These are phyloP conservation scores for Begonia fuchsioides DNA, from an alignment of 306 rosid genomes.

Conservation along the genomic window DNA sequence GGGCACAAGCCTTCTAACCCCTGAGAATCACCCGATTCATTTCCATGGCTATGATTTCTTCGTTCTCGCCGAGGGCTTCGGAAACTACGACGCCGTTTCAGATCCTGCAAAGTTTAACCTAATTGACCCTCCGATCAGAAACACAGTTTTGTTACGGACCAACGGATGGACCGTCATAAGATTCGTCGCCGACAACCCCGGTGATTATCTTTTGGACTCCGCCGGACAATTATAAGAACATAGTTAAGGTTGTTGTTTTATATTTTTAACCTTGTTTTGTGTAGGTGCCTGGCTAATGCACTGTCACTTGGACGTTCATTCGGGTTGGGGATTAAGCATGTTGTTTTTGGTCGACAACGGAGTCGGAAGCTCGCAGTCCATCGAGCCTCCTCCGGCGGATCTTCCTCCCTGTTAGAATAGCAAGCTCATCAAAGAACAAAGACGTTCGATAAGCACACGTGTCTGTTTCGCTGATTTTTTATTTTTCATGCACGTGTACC, in stretches of 20 bases:
- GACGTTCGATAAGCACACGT: background rate
- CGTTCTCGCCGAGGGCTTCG: constrained; percentile 71
- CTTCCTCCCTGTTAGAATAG: constrained; percentile 49
- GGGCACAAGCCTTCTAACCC: constrained; percentile 61
- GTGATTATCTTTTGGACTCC: constrained; percentile 12
- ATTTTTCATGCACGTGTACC: background rate
- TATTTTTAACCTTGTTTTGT: background rate
- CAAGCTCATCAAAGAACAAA: background rate
- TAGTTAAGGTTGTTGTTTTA: too few species aligned
- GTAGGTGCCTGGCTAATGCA: constrained; percentile 89
- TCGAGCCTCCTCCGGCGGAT: constrained; percentile 63
- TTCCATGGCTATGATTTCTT: constrained; percentile 93
- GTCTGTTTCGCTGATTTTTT: background rate
- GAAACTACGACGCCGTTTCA: constrained; percentile 50
- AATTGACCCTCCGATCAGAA: constrained; percentile 74
- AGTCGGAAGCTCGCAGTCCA: constrained; percentile 45
- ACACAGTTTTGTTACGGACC: constrained; percentile 68
- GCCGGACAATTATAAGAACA: too few species aligned
- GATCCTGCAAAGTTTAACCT: constrained; percentile 68
- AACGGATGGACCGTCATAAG: constrained; percentile 95
- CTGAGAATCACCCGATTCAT: constrained; percentile 82
- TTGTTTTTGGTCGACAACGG: constrained; percentile 74
- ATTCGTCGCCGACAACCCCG: constrained; percentile 93
- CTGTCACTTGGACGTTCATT: constrained; percentile 94
- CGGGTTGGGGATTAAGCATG: constrained; percentile 90